These are phyloP conservation scores for Arthrobotrys musiformis DNA, from an alignment of 2,329 filamentous ascomycete species.

Conservation along the genomic window DNA sequence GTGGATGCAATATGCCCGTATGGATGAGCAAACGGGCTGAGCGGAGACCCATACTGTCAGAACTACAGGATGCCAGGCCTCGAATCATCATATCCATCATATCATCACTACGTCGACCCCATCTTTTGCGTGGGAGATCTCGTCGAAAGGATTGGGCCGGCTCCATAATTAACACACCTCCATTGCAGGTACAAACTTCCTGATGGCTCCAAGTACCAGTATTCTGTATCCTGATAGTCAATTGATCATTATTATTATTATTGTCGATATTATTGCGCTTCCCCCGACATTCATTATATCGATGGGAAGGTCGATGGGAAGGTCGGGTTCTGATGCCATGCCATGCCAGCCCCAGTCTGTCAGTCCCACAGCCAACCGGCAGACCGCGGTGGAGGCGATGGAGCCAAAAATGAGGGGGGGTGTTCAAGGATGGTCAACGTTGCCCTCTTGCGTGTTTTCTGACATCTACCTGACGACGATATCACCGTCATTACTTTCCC, in stretches of 20 bases:
- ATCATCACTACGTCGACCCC: slow-evolving; percentile 54
- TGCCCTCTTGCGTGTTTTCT: slow-evolving; percentile 44
- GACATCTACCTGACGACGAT: slow-evolving; percentile 31
- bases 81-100: slow-evolving; percentile 43
- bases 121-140: slow-evolving; percentile 49
- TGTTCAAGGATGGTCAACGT: slow-evolving; percentile 38
- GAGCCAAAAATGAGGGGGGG: slow-evolving; percentile 14
- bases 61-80: slow-evolving; percentile 31
- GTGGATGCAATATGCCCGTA: neutral
- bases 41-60: slow-evolving; percentile 27
- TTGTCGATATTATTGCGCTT: neutral
- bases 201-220: slow-evolving; percentile 15
- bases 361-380: slow-evolving; percentile 55
- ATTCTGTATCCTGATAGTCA: neutral
- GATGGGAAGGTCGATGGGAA: slow-evolving; percentile 30
- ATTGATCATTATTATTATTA: neutral
- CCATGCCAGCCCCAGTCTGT: slow-evolving; percentile 51
- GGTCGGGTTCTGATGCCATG: slow-evolving; percentile 35
- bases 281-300: neutral
- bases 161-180: slow-evolving; percentile 35
- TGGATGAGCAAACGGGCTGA: slow-evolving; percentile 37
- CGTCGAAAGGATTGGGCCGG: slow-evolving; percentile 46
- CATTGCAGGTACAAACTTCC: slow-evolving; percentile 10
- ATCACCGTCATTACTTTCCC: neutral
- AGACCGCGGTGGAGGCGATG: slow-evolving; percentile 42